Conservation (phyloP, 108 stramenopile species). For the Parietichytrium sp. region DNA sequence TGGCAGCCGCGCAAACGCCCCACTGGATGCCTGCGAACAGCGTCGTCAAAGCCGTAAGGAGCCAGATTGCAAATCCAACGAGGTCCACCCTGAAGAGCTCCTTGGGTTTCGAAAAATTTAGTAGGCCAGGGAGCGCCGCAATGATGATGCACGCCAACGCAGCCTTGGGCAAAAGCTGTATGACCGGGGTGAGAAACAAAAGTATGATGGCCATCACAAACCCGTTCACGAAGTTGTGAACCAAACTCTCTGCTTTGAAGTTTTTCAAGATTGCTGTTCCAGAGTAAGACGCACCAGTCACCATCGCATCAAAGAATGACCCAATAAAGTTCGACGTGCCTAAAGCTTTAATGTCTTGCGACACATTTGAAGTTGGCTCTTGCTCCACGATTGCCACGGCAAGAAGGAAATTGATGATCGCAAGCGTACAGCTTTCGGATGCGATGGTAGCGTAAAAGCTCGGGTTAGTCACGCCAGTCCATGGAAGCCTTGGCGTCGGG, state of each 20-base stretch:
- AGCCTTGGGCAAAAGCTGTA: conserved; percentile 17
- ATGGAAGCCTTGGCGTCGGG: background rate
- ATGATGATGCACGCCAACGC: conserved; percentile 4
- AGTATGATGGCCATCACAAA: conserved; percentile 24
- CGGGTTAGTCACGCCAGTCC: background rate
- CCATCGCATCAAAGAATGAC: background rate
- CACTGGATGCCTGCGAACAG: conserved; percentile 14
- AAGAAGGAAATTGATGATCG: conserved; percentile 31
- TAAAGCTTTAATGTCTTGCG: conserved; percentile 15
- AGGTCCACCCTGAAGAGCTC: background rate
- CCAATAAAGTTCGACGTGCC: background rate
- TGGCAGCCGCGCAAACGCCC: background rate
- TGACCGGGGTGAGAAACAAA: background rate
- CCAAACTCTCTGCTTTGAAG: background rate
- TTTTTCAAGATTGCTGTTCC: conserved; percentile 2
- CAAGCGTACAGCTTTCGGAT: background rate
- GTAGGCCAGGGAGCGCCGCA: background rate
- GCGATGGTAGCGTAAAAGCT: background rate
- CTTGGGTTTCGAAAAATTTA: background rate
- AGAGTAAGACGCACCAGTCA: conserved; percentile 10
- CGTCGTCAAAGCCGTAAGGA: background rate
- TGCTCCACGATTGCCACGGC: background rate
- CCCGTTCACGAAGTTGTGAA: conserved; percentile 2
- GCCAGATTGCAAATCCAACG: background rate
- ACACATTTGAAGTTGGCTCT: too few relatives aligned